Percentiles rank a stretch among this genome's conserved stretches.
Evolutionary conservation across 129 eudicot genomes (phyloP).

Genomic region (Calendula officinalis): DNA sequence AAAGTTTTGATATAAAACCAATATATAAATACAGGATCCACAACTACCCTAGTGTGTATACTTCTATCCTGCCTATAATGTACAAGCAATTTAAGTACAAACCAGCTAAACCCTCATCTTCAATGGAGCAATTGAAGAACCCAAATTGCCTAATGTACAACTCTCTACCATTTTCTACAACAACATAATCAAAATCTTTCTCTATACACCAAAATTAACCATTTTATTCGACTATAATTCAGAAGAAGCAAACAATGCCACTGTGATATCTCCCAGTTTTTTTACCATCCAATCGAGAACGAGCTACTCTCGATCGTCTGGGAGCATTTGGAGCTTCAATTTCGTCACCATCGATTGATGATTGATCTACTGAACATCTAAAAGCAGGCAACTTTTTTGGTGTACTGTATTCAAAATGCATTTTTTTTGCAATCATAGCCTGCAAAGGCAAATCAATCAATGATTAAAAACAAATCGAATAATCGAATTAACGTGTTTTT

Average conservation of each 20-base stretch:
- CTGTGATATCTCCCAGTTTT: conserved; percentile 59
- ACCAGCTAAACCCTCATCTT: conserved; percentile 24
- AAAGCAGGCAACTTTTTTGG: conserved; percentile 63
- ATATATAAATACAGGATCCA: too few relatives aligned
- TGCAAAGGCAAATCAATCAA: conserved; percentile 27
- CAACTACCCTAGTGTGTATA: conserved; percentile 16
- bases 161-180: conserved; percentile 19
- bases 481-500: neutral
- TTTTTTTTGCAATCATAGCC: conserved; percentile 71
- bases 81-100: conserved; percentile 30
- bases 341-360: conserved; percentile 34
- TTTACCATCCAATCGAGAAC: conserved; percentile 47
- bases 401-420: conserved; percentile 74
- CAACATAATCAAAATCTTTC: conserved; percentile 11
- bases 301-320: conserved; percentile 47
- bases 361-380: conserved; percentile 36
- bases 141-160: conserved; percentile 33
- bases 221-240: neutral
- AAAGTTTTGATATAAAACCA: neutral
- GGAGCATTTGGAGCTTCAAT: conserved; percentile 82
- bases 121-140: conserved; percentile 45
- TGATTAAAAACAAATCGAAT: neutral
- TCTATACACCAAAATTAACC: conserved; percentile 18
- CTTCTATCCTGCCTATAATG: conserved; percentile 20
- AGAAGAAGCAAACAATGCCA: conserved; percentile 58